Base-by-base conservation (phyloP, 805 yeast species). In the Kodamaea fukazawae region DNA sequence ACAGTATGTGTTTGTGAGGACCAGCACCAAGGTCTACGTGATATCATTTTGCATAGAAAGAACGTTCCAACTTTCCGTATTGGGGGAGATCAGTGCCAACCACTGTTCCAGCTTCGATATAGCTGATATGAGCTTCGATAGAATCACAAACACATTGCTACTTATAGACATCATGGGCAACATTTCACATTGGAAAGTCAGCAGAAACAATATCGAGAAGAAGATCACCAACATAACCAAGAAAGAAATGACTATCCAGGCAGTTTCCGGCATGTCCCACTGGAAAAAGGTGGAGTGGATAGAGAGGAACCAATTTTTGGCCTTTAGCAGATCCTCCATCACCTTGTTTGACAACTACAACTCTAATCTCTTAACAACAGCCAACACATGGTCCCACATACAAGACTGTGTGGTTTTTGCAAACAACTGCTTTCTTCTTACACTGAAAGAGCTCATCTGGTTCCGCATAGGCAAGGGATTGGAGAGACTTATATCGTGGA, bases 381-480 rank as follows among this genome's bases (percentile, higher is more conserved):
- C 81, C 1, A 72, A 74, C 25, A 65, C 75, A 0, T 79, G 82
- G 81, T 70, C 83, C 0, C 57, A 60, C 27, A 46, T 82, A 2
- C 55, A 72, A 32, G 86, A 79, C 40, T 57, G 72, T 38, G 14
- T 54, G 55, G 31, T 55, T 65, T 9, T 39, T 43, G 9, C 30
- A 36, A 48, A 61, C 2, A 64, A 70, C 43, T 61, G 73, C 3
- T 70, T 83, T 29, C 50, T 85, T 4, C 60, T 88, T 18, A 86
- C 95, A 0, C 73, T 88, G 1, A 76, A 73, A 41, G 90, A 85
- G 49, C 37, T 89, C 6, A 71, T 78, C 0, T 63, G 89, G 70
- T 49, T 82, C 13, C 65, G 59, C 55, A 12, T 59, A 61, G 9
- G 43, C 1, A 52, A 46, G 7, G 57, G 60, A 3, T 53, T 77